Conservation (phyloP, 73 alveolate genomes). For the Loxodes magnus region DNA sequence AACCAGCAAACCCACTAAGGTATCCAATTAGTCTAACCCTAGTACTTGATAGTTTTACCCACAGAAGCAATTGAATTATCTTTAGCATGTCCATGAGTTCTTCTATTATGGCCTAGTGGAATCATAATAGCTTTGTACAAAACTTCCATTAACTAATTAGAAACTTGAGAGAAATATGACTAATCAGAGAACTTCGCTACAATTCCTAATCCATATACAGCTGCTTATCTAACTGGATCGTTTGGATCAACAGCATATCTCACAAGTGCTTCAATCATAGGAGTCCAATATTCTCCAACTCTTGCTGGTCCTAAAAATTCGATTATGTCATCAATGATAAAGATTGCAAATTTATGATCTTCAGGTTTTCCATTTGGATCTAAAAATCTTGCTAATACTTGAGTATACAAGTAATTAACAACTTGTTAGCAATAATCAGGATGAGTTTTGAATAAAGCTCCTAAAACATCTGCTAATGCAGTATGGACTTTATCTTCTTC, state of each 20-base stretch:
- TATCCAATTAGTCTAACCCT: constrained; percentile 15
- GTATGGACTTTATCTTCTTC: constrained; percentile 67
- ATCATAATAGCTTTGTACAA: constrained; percentile 30
- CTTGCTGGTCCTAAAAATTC: constrained; percentile 76
- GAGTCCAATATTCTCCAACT: constrained; percentile 39
- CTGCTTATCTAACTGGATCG: constrained; percentile 81
- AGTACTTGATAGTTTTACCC: constrained; percentile 52
- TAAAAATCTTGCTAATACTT: constrained; percentile 27
- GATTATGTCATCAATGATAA: constrained; percentile 87
- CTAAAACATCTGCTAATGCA: constrained; percentile 65
- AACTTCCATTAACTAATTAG: constrained; percentile 21
- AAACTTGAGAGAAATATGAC: constrained; percentile 16
- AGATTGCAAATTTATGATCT: constrained; percentile 75
- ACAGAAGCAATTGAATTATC: constrained; percentile 66
- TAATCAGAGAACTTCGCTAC: constrained; percentile 42
- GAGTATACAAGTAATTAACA: constrained; percentile 10
- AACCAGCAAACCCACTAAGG: constrained; percentile 32
- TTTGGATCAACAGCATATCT: constrained; percentile 42
- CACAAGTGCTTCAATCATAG: constrained; percentile 48
- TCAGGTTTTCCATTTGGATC: constrained; percentile 18
- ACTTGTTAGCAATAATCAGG: constrained; percentile 9
- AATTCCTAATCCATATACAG: constrained; percentile 89
- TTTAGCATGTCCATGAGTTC: constrained; percentile 56
- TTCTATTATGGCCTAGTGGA: constrained; percentile 20
- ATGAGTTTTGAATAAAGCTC: constrained; percentile 75